Evolutionary conservation across 768 basidiomycete species (phyloP).

Genomic region (Mycena olivaceomarginata): DNA sequence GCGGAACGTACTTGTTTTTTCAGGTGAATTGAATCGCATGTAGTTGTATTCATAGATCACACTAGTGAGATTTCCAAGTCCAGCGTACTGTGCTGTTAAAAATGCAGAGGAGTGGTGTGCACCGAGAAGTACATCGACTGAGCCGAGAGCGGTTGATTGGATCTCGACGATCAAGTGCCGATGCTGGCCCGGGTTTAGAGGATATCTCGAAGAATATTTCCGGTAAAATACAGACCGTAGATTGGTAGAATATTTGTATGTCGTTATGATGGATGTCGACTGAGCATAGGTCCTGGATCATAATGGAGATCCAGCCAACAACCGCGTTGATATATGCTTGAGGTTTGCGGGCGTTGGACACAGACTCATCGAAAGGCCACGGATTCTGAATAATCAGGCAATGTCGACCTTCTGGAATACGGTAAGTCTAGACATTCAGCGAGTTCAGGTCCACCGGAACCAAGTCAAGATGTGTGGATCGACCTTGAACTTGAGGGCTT

Average conservation of each 20-base stretch:
- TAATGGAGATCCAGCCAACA: conserved; percentile 14
- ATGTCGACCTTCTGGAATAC: not conserved
- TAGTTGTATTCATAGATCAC: conserved; percentile 28
- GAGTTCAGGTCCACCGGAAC: not conserved
- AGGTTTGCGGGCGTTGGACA: not conserved
- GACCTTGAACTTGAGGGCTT: conserved; percentile 22
- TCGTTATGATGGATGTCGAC: not conserved
- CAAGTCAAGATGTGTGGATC: not conserved
- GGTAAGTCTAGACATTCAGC: not conserved
- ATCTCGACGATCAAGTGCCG: conserved; percentile 25
- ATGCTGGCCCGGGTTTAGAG: conserved; percentile 17
- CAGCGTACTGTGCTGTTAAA: not conserved
- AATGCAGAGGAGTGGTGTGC: conserved; percentile 28
- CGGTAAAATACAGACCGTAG: conserved; percentile 2
- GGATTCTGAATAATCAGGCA: conserved; percentile 15
- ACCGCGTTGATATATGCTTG: conserved; percentile 7
- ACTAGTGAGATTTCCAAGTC: not conserved
- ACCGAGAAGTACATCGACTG: conserved; percentile 12
- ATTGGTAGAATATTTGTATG: conserved; percentile 6
- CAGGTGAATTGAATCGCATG: conserved; percentile 5
- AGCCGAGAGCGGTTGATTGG: not conserved
- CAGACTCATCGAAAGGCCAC: conserved; percentile 12
- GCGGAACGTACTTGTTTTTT: conserved; percentile 8
- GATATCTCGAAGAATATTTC: no score
- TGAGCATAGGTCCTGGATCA: conserved; percentile 29